Conservation (phyloP, 2,329 filamentous ascomycete genomes). For the Fusarium pseudograminearum region DNA sequence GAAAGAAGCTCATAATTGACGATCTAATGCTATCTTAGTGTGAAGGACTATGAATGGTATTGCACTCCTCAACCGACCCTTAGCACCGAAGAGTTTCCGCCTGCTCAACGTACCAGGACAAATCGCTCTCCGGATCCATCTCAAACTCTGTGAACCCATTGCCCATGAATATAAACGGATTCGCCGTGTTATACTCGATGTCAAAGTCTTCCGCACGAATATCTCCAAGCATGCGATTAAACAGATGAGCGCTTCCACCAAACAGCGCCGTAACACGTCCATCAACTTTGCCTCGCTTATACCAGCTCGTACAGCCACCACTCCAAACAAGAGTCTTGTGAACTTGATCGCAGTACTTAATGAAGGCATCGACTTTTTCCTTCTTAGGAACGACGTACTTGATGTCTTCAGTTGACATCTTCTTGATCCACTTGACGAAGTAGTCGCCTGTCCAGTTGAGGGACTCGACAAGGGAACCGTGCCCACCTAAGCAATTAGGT, state of each 20-base stretch:
- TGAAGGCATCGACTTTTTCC: constrained; percentile 43
- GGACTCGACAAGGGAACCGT: constrained; percentile 41
- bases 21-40: background rate
- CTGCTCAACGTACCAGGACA: constrained; percentile 43
- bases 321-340: constrained; percentile 44
- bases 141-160: constrained; percentile 43
- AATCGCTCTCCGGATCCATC: constrained; percentile 40
- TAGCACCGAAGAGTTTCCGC: constrained; percentile 27
- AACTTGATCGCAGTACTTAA: constrained; percentile 37
- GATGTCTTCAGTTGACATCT: constrained; percentile 42
- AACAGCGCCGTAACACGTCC: constrained; percentile 40
- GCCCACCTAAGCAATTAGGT: constrained; percentile 40
- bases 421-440: constrained; percentile 45
- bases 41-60: background rate
- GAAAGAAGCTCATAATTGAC: background rate
- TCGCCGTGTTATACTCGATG: constrained; percentile 35
- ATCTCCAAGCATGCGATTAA: constrained; percentile 39
- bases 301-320: constrained; percentile 41
- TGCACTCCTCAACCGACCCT: background rate
- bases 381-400: constrained; percentile 39
- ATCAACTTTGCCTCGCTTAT: constrained; percentile 34
- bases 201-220: constrained; percentile 42
- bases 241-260: constrained; percentile 41
- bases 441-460: constrained; percentile 45
- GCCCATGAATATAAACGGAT: constrained; percentile 42